Percentiles rank a stretch among this genome's conserved stretches.
phyloP scores from a whole-genome alignment of 257 asterid genomes.

The Solanum ossicruentum region DNA sequence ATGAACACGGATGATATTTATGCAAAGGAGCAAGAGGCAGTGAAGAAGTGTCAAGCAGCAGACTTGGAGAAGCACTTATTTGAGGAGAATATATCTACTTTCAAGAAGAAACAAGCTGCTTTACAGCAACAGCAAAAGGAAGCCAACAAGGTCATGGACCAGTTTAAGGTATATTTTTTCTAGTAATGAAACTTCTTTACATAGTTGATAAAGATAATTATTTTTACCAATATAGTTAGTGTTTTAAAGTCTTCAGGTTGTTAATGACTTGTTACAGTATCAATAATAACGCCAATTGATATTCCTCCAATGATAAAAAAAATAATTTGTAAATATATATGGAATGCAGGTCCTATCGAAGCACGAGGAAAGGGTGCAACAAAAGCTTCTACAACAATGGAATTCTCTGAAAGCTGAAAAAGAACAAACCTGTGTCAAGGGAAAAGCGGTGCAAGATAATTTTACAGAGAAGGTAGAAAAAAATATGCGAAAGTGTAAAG shows the following conservation, averaged over 20 bases:
- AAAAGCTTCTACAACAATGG: background rate
- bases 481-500: slow-evolving; percentile 18
- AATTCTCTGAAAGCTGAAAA: slow-evolving; percentile 17
- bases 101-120: slow-evolving; percentile 16
- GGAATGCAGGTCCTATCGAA: slow-evolving; percentile 35
- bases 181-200: background rate
- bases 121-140: slow-evolving; percentile 21
- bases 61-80: slow-evolving; percentile 29
- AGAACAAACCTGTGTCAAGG: slow-evolving; percentile 19
- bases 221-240: background rate
- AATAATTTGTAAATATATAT: background rate
- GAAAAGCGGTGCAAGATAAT: slow-evolving; percentile 25
- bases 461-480: slow-evolving; percentile 28
- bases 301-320: background rate
- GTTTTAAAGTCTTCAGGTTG: background rate
- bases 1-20: slow-evolving; percentile 27
- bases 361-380: slow-evolving; percentile 52
- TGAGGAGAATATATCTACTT: slow-evolving; percentile 22
- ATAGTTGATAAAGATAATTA: background rate
- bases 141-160: slow-evolving; percentile 27
- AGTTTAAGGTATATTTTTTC: slow-evolving; percentile 46
- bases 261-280: background rate
- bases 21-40: slow-evolving; percentile 39
- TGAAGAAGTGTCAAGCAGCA: slow-evolving; percentile 30
- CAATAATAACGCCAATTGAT: background rate